Base-by-base conservation (phyloP, 148 eudicot species). In the Euryodendron excelsum region DNA sequence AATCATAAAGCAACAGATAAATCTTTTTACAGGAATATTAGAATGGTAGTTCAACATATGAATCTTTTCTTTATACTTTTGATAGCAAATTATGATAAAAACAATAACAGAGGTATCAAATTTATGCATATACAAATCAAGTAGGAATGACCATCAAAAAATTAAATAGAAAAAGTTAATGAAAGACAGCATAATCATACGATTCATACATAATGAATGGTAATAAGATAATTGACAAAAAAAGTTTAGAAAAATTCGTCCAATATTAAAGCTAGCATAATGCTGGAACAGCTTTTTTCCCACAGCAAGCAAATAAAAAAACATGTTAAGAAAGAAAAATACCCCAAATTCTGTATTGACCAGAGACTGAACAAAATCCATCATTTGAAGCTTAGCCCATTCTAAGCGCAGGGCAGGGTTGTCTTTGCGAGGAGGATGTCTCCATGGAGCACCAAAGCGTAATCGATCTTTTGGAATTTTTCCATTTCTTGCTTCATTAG, bases 401-500 rank as follows among this genome's bases (percentile, higher is more conserved):
- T 82, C 77, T n/a, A 50, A 66, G 72, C 67, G 79, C 83, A 70
- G 60, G 56, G 28, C 48, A 63, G 88, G 81, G 79, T 86, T 85
- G 81, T 91, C 88, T 50, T 77, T 85, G 44, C 3, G 75, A 39
- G 99, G 99, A 81, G 97, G 99, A 84, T 90, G 98, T 77, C 96
- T 88, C 99, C 99, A 95, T 66, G 99, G 90, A 86, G 99, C 92
- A 58, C 99, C 99, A 87, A 95, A 93, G n/a, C 97, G 89, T 81
- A 93, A 84, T 56, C 79, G 88, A 85, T 93, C 97, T 79, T 91
- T 88, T 39, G 90, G 71, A 75, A 95, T 80, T 82, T 85, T 91
- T 34, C 98, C 98, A 78, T 72, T 80, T 45, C 73, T 81, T 77
- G 96, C 89, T 87, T 93, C 99, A 77, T 64, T 58, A 63, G 94